Base-by-base conservation (phyloP, 2,329 filamentous ascomycete genomes). In the Waltergamsia citrina region DNA sequence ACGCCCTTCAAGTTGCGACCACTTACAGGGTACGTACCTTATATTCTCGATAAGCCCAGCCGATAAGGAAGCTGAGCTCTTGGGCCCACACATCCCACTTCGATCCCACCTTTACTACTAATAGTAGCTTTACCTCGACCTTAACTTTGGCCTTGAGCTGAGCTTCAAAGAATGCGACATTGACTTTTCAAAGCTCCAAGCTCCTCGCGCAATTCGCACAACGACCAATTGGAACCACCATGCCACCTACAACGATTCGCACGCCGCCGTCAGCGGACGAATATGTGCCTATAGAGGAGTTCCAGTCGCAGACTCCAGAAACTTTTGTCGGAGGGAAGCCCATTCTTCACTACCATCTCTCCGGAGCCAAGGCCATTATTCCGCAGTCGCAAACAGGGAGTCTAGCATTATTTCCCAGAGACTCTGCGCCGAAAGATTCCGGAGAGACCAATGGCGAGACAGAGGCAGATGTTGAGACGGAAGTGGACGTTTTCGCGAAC, bases 321-420 rank as follows among this genome's bases (percentile, higher is more conserved):
- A 80, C 73, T 27, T 90, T 88, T 59, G 80, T 78, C 46, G 73
- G 69, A 45, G 74, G 73, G 19, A 84, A 81, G 49, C 76, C 83
- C 2, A 69, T 88, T 28, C 69, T 88, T 4, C 74, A 88, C 56
- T 73, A 71, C 44, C 73, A 79, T 47, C 65, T 70, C 25, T 45
- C 62, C 10, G 62, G 64, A 38, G 66, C 75, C 36, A 76, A 71
- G 25, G 71, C 79, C 4, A 70, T 72, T 47, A 60, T 80, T 15
- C 63, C 72, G 18, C 62, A 59, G 23, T 62, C 67, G 26, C 71
- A 81, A 45, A 57, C 67, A 17, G 65, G 66, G 25, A 59, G 58
- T 35, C 59, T 84, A 36, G 71, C 64, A 44, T 71, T 75, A 42
- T 74, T 70, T 41, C 59, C 62, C 0, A 52, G 57, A 4, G 62